Evolutionary conservation across 2,329 filamentous ascomycete species (phyloP).

Genomic region (Colletotrichum salicis): DNA sequence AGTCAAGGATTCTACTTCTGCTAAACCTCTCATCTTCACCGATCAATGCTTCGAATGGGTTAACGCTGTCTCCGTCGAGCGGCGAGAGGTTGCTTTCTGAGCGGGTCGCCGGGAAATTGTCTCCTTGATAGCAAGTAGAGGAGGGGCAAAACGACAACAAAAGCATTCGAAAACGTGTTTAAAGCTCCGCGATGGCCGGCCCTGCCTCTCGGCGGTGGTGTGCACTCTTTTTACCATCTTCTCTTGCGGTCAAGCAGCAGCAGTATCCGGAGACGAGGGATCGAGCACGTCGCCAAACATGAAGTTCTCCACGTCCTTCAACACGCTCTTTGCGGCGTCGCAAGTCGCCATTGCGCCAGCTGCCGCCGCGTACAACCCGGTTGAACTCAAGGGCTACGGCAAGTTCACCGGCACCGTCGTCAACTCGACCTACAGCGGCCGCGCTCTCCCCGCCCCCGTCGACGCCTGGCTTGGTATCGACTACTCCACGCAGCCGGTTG

Average conservation of each 20-base stretch:
- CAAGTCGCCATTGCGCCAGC: conserved; percentile 18
- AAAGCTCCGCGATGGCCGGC: conserved; percentile 5
- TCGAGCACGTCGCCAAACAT: conserved; percentile 5
- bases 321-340: conserved; percentile 24
- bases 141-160: neutral
- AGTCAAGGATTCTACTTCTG: conserved; percentile 5
- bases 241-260: conserved; percentile 9
- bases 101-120: conserved; percentile 23
- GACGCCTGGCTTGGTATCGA: conserved; percentile 61
- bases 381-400: conserved; percentile 51
- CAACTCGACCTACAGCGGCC: conserved; percentile 46
- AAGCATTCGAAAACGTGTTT: conserved; percentile 8
- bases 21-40: neutral
- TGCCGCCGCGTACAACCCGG: conserved; percentile 30
- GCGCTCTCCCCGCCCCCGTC: conserved; percentile 46
- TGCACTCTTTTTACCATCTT: conserved; percentile 15
- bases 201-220: neutral
- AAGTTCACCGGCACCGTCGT: conserved; percentile 51
- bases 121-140: neutral
- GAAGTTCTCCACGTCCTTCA: conserved; percentile 24
- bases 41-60: neutral
- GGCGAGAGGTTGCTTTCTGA: conserved; percentile 1
- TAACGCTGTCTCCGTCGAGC: neutral
- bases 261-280: conserved; percentile 6
- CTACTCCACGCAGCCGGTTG: conserved; percentile 55